Evolutionary conservation across 208 protist genomes (phyloP).

Genomic region (Acanthamoeba divionensis): DNA sequence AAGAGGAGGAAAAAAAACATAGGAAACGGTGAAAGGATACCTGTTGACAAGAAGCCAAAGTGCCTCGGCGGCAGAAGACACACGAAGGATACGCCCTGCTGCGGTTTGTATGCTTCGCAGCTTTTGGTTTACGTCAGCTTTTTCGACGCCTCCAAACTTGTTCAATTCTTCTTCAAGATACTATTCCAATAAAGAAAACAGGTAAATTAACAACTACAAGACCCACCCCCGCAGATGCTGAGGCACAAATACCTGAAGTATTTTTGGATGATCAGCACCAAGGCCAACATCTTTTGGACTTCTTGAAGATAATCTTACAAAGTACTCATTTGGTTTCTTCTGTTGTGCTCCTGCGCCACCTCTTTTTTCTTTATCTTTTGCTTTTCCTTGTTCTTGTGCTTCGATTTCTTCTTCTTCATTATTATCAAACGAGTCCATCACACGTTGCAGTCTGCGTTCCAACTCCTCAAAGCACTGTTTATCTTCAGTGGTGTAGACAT

Average conservation of each 20-base stretch:
- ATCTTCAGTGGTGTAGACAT: neutral
- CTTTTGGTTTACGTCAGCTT: neutral
- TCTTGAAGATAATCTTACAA: constrained; percentile 36
- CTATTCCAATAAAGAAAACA: too few relatives aligned
- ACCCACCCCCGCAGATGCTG: too few relatives aligned
- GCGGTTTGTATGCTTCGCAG: neutral
- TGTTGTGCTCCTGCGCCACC: neutral
- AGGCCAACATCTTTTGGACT: constrained; percentile 52
- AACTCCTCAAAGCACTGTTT: neutral
- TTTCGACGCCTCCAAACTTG: neutral
- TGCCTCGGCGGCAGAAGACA: neutral
- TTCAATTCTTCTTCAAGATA: constrained; percentile 4
- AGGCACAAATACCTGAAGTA: too few relatives aligned
- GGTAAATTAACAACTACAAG: too few relatives aligned
- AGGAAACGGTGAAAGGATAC: neutral
- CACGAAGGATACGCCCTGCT: constrained; percentile 13
- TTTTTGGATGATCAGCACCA: neutral
- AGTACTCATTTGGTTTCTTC: too few relatives aligned
- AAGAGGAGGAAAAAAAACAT: neutral
- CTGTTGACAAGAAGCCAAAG: constrained; percentile 15
- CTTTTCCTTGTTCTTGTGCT: neutral
- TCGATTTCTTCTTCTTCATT: neutral
- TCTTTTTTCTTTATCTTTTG: neutral
- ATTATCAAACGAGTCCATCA: neutral
- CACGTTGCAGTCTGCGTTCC: neutral